These are phyloP conservation scores for Olyra latifolia DNA, from an alignment of 176 grass and related monocot species.

Conservation along the genomic window DNA sequence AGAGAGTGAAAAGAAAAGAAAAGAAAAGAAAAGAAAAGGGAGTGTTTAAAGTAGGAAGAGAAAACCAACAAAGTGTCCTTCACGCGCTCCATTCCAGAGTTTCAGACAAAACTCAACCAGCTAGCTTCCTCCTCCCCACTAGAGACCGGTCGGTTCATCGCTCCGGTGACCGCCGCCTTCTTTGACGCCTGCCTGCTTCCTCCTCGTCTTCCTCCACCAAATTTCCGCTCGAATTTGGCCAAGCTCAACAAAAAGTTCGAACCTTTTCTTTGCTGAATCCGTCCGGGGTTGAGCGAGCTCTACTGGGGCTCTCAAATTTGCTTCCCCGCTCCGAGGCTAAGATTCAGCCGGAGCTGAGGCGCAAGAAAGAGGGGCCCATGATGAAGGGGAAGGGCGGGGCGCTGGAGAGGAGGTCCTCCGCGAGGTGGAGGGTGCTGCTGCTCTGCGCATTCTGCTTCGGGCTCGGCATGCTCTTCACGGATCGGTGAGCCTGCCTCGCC, in stretches of 20 bases:
- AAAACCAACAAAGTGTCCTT: slow-evolving; percentile 32
- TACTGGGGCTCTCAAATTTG: slow-evolving; percentile 12
- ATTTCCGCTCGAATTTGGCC: slow-evolving; percentile 25
- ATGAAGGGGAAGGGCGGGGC: slow-evolving; percentile 62
- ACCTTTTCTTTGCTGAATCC: slow-evolving; percentile 1
- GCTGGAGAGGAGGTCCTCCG: slow-evolving; percentile 52
- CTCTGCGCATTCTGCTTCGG: slow-evolving; percentile 78
- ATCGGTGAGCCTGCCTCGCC: slow-evolving; percentile 44
- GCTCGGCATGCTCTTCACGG: slow-evolving; percentile 84
- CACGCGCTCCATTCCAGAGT: slow-evolving; percentile 38
- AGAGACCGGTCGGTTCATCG: slow-evolving; percentile 5
- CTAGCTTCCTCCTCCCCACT: slow-evolving; percentile 12
- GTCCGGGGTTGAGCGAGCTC: slow-evolving; percentile 2
- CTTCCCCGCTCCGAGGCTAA: slow-evolving; percentile 15
- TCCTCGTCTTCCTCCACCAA: not conserved
- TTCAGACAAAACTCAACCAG: slow-evolving; percentile 8
- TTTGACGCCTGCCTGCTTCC: slow-evolving; percentile 21
- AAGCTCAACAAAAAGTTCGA: not conserved
- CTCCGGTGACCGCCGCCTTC: slow-evolving; percentile 27
- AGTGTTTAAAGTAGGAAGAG: not conserved
- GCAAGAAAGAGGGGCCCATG: slow-evolving; percentile 36
- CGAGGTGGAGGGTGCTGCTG: slow-evolving; percentile 63
- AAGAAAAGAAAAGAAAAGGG: not conserved
- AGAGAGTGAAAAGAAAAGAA: not conserved
- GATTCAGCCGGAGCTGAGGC: slow-evolving; percentile 16